Evolutionary conservation across 495 filamentous ascomycete genomes (phyloP).

Genomic region (Penicillium arizonense): DNA sequence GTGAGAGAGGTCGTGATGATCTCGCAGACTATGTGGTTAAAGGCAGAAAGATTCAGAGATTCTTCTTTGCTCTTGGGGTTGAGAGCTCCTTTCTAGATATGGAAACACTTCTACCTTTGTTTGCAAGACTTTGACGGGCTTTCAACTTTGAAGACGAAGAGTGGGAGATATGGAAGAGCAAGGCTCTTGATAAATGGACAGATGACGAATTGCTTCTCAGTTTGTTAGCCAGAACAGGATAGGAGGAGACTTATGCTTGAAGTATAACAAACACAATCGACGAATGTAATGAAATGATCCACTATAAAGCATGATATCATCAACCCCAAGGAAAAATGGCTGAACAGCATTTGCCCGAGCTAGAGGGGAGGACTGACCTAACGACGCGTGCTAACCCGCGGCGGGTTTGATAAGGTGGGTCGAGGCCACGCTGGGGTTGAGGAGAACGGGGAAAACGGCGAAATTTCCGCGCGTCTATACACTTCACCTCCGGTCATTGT

Average conservation of each 20-base stretch:
- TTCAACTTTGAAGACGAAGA: neutral
- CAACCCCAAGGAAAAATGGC: no score
- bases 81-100: constrained; percentile 5
- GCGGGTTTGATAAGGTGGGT: neutral
- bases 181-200: constrained; percentile 4
- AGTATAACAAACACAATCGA: no score
- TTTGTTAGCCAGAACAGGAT: neutral
- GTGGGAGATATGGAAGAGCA: constrained; percentile 7
- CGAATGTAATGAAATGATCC: no score
- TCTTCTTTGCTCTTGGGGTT: constrained; percentile 5
- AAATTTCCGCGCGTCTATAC: neutral
- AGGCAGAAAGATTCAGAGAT: constrained; percentile 1
- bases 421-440: neutral
- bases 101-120: neutral
- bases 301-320: no score
- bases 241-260: neutral
- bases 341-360: no score
- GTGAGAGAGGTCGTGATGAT: constrained; percentile 17
- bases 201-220: neutral
- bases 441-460: neutral
- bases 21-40: constrained; percentile 5
- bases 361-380: no score
- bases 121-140: neutral
- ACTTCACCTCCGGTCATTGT: neutral
- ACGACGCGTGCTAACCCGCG: neutral